phyloP scores from a whole-genome alignment of 192 early-diverging fungal genomes.

The Umbelopsis sp. region DNA sequence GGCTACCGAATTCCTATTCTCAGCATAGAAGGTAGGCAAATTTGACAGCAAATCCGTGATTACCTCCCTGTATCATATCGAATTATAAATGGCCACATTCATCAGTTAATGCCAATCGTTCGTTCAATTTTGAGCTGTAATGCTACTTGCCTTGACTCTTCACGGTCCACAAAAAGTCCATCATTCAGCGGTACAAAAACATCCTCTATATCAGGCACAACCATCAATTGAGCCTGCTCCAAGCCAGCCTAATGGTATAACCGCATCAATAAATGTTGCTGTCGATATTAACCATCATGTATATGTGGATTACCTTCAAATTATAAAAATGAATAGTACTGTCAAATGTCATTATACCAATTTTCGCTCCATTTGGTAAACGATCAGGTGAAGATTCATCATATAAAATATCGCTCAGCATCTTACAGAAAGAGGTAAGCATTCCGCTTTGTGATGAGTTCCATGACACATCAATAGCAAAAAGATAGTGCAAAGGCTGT shows the following conservation, averaged over 20 bases:
- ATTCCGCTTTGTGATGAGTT: slow-evolving; percentile 84
- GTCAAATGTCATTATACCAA: slow-evolving; percentile 93
- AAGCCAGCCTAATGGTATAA: slow-evolving; percentile 55
- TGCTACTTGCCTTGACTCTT: slow-evolving; percentile 62
- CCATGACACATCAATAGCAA: slow-evolving; percentile 96
- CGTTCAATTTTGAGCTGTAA: neutral
- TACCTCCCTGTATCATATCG: slow-evolving; percentile 46
- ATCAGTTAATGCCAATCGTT: neutral
- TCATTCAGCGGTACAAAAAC: slow-evolving; percentile 93
- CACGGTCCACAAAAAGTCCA: slow-evolving; percentile 89
- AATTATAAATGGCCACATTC: too few relatives aligned
- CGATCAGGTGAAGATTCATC: slow-evolving; percentile 41
- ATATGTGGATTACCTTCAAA: slow-evolving; percentile 57
- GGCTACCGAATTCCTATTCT: slow-evolving; percentile 72
- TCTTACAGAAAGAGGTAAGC: slow-evolving; percentile 65
- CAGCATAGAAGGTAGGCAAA: slow-evolving; percentile 82
- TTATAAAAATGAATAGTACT: slow-evolving; percentile 94
- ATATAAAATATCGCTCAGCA: slow-evolving; percentile 75
- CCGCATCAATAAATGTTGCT: neutral
- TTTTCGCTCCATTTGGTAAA: slow-evolving; percentile 60
- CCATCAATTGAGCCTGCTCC: slow-evolving; percentile 93
- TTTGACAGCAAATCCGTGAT: slow-evolving; percentile 83
- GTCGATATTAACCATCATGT: neutral
- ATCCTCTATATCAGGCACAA: slow-evolving; percentile 89
- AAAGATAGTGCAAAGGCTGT: slow-evolving; percentile 74